Evolutionary conservation across 805 yeast species (phyloP).

Genomic region (Lipomyces kockii): DNA sequence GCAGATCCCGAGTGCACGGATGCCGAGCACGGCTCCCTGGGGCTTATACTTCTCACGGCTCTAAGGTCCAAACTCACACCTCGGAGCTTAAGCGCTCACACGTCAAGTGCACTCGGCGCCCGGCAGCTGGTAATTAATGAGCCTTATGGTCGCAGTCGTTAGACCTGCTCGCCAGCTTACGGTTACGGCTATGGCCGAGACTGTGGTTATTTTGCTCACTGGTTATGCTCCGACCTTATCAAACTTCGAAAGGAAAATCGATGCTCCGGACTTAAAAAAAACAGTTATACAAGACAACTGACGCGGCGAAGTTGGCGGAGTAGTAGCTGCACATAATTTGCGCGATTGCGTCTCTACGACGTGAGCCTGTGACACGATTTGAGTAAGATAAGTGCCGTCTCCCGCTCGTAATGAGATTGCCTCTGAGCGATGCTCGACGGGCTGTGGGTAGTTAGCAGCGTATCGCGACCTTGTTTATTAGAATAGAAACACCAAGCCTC

Average conservation of each 20-base stretch:
- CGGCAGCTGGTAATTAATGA: background rate
- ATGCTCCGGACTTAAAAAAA: background rate
- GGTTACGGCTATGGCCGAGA: background rate
- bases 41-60: background rate
- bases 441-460: no score
- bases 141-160: background rate
- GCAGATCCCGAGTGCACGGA: slow-evolving; percentile 1
- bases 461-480: no score
- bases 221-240: background rate
- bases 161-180: background rate
- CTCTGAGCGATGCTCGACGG: background rate
- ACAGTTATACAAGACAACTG: background rate
- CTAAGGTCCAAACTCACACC: background rate
- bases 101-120: slow-evolving; percentile 1
- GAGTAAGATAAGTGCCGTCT: no score
- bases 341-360: background rate
- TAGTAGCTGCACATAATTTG: background rate
- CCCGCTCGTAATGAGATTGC: no score
- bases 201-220: no score
- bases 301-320: background rate
- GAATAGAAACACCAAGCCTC: no score
- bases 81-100: background rate
- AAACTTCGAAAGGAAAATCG: background rate
- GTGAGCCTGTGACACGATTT: background rate
- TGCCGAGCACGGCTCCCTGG: background rate